Base-by-base conservation (phyloP, 306 rosid species). In the Gleditsia sinensis region DNA sequence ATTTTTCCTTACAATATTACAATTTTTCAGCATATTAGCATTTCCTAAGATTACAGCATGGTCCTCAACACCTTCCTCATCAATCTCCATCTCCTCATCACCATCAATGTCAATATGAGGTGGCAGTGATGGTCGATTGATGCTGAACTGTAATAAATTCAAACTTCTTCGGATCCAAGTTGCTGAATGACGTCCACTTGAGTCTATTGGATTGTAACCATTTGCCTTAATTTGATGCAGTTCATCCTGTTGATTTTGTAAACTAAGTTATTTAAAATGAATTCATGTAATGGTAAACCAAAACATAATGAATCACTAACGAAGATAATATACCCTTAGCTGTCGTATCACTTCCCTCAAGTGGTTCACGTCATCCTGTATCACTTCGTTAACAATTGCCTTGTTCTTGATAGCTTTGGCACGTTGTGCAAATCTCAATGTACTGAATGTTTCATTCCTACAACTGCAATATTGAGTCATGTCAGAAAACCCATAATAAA, bases 41-140 rank as follows among this genome's bases (percentile, higher is more conserved):
- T 75, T 45, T 42, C 16, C 7, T 48, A 72, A 36, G 67, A 40
- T 49, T 65, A 33, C 70, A 36, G 27, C 78, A 68, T 72, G 49
- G 20, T 77, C 88, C 84, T 90, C 97, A 57, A 91, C 89, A 67
- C 88, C 98, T 78, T 89, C 95, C 83, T 93, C 96, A n/a, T 81
- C 95, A 80, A 93, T 91, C 82, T 93, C 98, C 98, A 93, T 93
- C 88, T 87, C 98, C 75, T 90, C 95, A 78, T 93, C 97, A 55
- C 95, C 83, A 67, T 93, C 98, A 39, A 90, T 86, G 13, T 90
- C 97, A 39, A 86, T 78, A 76, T 36, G 86, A 75, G 85, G 80
- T 72, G 86, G 75, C 53, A 86, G 37, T 53, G 70, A 54, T 2
- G 87, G 90, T 69, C 62, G 66, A 32, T 49, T 79, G 56, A 93